phyloP scores from a whole-genome alignment of 2,329 filamentous ascomycete species.

The Talaromyces amestolkiae region DNA sequence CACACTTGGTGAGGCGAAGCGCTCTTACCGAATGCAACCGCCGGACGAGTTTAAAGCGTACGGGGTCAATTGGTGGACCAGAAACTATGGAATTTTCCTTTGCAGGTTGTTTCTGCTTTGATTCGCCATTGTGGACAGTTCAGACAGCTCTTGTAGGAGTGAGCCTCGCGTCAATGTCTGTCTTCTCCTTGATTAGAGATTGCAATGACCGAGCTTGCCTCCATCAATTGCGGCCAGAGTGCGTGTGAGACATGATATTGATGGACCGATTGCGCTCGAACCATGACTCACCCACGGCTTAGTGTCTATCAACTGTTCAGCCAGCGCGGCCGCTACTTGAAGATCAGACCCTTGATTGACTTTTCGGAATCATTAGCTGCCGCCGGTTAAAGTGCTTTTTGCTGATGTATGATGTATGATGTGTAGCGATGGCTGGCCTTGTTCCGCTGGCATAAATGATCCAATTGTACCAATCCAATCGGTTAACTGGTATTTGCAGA shows the following conservation, averaged over 20 bases:
- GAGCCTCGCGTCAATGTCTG: slow-evolving; percentile 40
- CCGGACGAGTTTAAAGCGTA: background rate
- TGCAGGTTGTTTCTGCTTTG: slow-evolving; percentile 57
- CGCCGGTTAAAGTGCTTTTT: slow-evolving; percentile 46
- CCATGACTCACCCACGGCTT: background rate
- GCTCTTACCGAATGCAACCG: slow-evolving; percentile 9
- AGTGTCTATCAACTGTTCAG: background rate
- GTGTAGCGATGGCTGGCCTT: background rate
- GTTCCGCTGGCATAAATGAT: background rate
- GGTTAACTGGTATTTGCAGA: background rate
- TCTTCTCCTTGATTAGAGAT: background rate
- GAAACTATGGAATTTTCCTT: too few species aligned
- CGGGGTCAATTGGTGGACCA: background rate
- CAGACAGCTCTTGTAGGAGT: slow-evolving; percentile 59
- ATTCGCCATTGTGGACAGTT: slow-evolving; percentile 59
- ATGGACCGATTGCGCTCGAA: background rate
- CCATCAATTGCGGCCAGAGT: background rate
- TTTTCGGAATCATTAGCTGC: slow-evolving; percentile 48
- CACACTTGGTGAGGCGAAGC: slow-evolving; percentile 15
- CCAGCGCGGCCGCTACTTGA: slow-evolving; percentile 2
- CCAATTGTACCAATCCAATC: background rate
- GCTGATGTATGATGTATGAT: background rate
- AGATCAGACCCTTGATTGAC: slow-evolving; percentile 41
- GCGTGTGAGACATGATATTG: background rate
- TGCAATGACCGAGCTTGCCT: background rate